Evolutionary conservation across 768 basidiomycete species (phyloP).

Genomic region (Serpula lacrymans): DNA sequence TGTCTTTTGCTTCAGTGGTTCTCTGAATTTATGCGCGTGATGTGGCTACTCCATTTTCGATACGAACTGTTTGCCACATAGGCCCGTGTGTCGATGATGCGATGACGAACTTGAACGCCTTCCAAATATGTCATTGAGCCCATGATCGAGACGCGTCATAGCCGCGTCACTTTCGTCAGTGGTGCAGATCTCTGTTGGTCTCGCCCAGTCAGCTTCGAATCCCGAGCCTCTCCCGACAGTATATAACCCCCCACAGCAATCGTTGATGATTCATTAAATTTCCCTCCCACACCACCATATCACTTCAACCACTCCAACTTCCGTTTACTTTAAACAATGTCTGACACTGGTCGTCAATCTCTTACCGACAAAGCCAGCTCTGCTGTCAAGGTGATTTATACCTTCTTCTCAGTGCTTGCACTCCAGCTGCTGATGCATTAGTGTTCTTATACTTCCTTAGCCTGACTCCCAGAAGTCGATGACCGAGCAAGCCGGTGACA

Average conservation of each 20-base stretch:
- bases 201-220: background rate
- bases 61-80: too few relatives aligned
- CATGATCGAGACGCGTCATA: too few relatives aligned
- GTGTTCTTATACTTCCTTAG: slow-evolving; percentile 23
- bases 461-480: slow-evolving; percentile 59
- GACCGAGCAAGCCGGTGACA: slow-evolving; percentile 49
- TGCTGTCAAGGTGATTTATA: slow-evolving; percentile 42
- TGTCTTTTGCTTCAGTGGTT: too few relatives aligned
- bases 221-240: slow-evolving; percentile 2
- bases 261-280: background rate
- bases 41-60: too few relatives aligned
- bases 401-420: background rate
- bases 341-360: slow-evolving; percentile 55
- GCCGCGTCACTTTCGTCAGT: too few relatives aligned
- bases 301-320: background rate
- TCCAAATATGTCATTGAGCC: too few relatives aligned
- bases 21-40: too few relatives aligned
- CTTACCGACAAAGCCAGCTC: slow-evolving; percentile 54
- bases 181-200: too few relatives aligned
- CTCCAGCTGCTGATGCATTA: background rate
- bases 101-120: too few relatives aligned
- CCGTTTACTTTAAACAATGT: slow-evolving; percentile 35
- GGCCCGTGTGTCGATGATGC: too few relatives aligned
- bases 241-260: too few relatives aligned
- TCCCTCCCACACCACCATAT: background rate